Percentiles rank a stretch among this genome's conserved stretches.
phyloP scores from a whole-genome alignment of 2,329 filamentous ascomycete species.

The Diaporthe sp. region DNA sequence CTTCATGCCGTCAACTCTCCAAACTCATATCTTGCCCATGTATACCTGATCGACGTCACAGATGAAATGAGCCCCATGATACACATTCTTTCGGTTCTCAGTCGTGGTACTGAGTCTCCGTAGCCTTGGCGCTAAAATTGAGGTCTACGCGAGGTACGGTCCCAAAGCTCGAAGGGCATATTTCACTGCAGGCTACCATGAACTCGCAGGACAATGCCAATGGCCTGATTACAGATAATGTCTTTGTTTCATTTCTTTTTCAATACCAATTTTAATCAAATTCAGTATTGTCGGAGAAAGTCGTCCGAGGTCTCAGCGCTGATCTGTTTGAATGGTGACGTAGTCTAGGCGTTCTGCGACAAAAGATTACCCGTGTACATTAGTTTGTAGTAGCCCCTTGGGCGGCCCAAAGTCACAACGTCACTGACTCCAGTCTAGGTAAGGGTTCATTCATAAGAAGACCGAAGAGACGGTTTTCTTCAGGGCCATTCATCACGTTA shows the following conservation, averaged over 20 bases:
- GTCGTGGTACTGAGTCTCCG: no score
- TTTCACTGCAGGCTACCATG: background rate
- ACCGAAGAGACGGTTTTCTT: background rate
- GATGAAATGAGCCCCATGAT: background rate
- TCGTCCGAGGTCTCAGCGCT: background rate
- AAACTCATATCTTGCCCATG: no score
- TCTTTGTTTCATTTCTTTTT: background rate
- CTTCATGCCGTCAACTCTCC: no score
- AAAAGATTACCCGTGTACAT: background rate
- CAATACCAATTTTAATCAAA: no score
- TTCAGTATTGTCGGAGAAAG: background rate
- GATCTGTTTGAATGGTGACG: slow-evolving; percentile 20
- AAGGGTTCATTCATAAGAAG: background rate
- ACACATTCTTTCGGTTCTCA: background rate
- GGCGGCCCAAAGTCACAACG: slow-evolving; percentile 14
- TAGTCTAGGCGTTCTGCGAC: slow-evolving; percentile 1
- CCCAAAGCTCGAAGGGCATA: background rate
- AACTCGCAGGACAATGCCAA: background rate
- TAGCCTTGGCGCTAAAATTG: background rate
- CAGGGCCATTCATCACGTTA: background rate
- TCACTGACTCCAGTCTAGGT: background rate
- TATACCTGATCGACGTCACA: background rate
- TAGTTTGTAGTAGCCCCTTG: background rate
- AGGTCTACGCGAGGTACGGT: background rate
- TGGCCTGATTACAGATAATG: background rate